Conservation (phyloP, 306 rosid genomes). For the Pyrus pyrifolia region DNA sequence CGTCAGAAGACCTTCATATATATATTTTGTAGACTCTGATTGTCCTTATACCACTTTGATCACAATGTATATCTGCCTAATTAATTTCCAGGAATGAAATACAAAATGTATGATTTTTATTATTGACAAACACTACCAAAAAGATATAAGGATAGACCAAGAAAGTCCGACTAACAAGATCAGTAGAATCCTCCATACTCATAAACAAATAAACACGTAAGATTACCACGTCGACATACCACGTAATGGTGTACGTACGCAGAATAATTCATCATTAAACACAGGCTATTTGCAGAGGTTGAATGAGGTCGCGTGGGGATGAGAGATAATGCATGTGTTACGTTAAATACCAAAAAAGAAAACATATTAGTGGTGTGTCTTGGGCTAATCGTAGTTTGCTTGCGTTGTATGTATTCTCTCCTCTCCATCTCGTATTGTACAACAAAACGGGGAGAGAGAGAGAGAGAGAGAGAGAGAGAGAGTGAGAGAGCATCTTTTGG, state of each 20-base stretch:
- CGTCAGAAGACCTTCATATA: no score
- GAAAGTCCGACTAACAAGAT: no score
- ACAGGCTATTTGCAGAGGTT: slow-evolving; percentile 9
- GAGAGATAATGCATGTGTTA: slow-evolving; percentile 31
- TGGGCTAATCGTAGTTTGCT: slow-evolving; percentile 45
- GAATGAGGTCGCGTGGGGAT: slow-evolving; percentile 41
- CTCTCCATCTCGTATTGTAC: slow-evolving; percentile 31
- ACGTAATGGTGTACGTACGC: no score
- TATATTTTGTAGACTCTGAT: no score
- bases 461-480: slow-evolving; percentile 22
- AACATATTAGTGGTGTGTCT: slow-evolving; percentile 34
- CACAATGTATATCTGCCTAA: no score
- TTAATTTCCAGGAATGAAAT: no score
- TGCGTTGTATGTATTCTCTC: background rate
- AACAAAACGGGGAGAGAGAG: slow-evolving; percentile 17
- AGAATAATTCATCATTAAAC: background rate
- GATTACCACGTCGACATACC: background rate
- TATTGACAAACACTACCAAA: no score
- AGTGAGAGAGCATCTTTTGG: slow-evolving; percentile 66
- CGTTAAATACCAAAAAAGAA: slow-evolving; percentile 1
- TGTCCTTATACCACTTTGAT: no score
- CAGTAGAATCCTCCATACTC: no score
- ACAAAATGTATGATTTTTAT: no score
- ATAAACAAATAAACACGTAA: no score
- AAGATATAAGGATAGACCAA: no score